Percentiles rank a stretch among this genome's conserved stretches.
Conservation (phyloP, 164 flowering plant species). For the Hamamelis virginiana region DNA sequence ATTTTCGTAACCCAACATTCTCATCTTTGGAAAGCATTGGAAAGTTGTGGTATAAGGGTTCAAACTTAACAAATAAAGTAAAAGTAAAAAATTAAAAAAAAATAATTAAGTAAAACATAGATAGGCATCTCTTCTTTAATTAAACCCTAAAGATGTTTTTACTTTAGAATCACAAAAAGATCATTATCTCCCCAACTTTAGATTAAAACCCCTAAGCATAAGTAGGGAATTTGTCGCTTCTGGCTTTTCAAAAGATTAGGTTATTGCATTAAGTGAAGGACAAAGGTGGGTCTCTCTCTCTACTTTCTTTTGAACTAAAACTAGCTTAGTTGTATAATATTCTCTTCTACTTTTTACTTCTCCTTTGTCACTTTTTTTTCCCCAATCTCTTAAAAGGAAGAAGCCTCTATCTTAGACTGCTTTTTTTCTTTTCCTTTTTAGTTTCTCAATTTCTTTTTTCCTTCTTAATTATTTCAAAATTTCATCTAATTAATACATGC, state of each 20-base stretch:
- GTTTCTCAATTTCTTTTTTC: neutral
- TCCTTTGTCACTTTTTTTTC: conserved; percentile 22
- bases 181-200: conserved; percentile 31
- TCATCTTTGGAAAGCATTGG: conserved; percentile 49
- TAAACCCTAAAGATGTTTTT: conserved; percentile 47
- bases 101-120: conserved; percentile 20
- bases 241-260: conserved; percentile 33
- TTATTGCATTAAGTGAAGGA: conserved; percentile 21
- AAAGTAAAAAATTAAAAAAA: conserved; percentile 6
- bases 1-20: conserved; percentile 64
- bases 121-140: conserved; percentile 57
- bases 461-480: neutral
- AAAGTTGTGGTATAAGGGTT: conserved; percentile 18
- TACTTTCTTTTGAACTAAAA: conserved; percentile 13
- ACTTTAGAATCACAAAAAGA: conserved; percentile 64
- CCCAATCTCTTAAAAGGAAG: conserved; percentile 24
- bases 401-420: conserved; percentile 37
- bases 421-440: conserved; percentile 10
- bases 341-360: conserved; percentile 31
- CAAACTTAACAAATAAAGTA: neutral
- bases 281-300: conserved; percentile 16
- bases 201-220: conserved; percentile 41
- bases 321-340: conserved; percentile 19
- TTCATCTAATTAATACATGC: neutral
- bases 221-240: conserved; percentile 59